A percentile compares a stretch with the other conserved stretches of the same genome.
phyloP scores from a whole-genome alignment of 169 alveolate genomes.

The Neospora caninum region DNA sequence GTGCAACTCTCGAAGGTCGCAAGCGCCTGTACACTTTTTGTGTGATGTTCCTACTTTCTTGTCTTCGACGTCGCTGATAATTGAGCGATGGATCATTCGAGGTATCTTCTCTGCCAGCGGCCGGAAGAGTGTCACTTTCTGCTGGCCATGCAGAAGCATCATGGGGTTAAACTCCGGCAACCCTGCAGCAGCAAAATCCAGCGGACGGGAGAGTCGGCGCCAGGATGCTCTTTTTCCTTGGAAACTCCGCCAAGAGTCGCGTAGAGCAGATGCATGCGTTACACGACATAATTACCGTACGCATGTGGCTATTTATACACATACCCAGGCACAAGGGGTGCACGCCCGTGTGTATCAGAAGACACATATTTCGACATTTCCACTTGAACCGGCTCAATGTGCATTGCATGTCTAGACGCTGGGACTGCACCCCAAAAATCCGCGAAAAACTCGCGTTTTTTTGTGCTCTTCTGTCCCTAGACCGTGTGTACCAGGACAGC shows the following conservation, averaged over 20 bases:
- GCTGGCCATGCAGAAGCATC: conserved; percentile 87
- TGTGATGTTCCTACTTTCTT: conserved; percentile 5
- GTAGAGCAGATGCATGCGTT: not conserved
- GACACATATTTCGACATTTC: too few relatives aligned
- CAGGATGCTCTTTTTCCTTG: not conserved
- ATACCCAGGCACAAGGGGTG: too few relatives aligned
- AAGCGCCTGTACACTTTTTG: too few relatives aligned
- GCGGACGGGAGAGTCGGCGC: not conserved
- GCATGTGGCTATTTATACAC: too few relatives aligned
- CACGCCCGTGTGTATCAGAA: too few relatives aligned
- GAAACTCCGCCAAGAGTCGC: not conserved
- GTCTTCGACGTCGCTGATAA: conserved; percentile 41
- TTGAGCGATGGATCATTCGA: not conserved
- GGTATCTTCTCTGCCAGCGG: conserved; percentile 22
- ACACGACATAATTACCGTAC: not conserved
- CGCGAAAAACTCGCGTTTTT: too few relatives aligned
- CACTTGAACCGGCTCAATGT: too few relatives aligned
- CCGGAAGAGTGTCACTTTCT: conserved; percentile 68
- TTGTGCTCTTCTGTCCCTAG: too few relatives aligned
- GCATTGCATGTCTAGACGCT: too few relatives aligned
- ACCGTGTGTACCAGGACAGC: conserved; percentile 71
- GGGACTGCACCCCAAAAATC: too few relatives aligned
- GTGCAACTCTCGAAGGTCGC: too few relatives aligned
- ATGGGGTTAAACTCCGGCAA: conserved; percentile 85
- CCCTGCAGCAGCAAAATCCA: conserved; percentile 64